These are phyloP conservation scores for Jackrogersella multiformis DNA, from an alignment of 495 filamentous ascomycete species.

Conservation along the genomic window DNA sequence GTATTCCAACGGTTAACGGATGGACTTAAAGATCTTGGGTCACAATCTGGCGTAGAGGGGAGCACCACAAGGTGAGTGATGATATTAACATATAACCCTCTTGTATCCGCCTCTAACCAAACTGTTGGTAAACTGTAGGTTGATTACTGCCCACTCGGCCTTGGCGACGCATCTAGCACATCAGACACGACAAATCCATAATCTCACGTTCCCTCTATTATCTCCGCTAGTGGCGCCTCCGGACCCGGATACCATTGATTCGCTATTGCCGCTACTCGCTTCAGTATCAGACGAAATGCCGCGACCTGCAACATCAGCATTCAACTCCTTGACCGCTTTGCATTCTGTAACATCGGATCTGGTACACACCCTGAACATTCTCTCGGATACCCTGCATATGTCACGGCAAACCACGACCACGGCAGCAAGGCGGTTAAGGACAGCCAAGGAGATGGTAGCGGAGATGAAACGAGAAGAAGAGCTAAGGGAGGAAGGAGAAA, in stretches of 20 bases:
- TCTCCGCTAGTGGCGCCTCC: constrained; percentile 64
- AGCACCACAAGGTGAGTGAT: constrained; percentile 75
- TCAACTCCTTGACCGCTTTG: constrained; percentile 66
- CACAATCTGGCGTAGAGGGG: constrained; percentile 82
- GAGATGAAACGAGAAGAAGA: constrained; percentile 87
- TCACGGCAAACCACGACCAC: constrained; percentile 84
- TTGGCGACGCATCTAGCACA: constrained; percentile 84
- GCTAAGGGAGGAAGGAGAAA: constrained; percentile 77
- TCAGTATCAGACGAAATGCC: constrained; percentile 64
- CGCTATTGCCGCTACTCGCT: constrained; percentile 70
- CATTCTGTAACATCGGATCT: constrained; percentile 79
- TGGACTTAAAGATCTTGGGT: constrained; percentile 77
- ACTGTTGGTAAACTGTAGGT: constrained; percentile 58
- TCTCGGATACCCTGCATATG: constrained; percentile 95
- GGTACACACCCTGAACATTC: constrained; percentile 77
- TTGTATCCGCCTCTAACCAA: constrained; percentile 10
- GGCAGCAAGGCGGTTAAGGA: constrained; percentile 77
- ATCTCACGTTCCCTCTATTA: constrained; percentile 78
- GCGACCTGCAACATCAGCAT: constrained; percentile 60
- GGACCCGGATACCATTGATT: constrained; percentile 68
- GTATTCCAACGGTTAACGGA: constrained; percentile 77
- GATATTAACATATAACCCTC: neutral
- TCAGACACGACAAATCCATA: constrained; percentile 83
- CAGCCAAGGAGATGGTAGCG: constrained; percentile 79
- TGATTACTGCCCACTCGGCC: constrained; percentile 88